Base-by-base conservation (phyloP, 495 filamentous ascomycete genomes). In the Aspergillus cristatus region DNA sequence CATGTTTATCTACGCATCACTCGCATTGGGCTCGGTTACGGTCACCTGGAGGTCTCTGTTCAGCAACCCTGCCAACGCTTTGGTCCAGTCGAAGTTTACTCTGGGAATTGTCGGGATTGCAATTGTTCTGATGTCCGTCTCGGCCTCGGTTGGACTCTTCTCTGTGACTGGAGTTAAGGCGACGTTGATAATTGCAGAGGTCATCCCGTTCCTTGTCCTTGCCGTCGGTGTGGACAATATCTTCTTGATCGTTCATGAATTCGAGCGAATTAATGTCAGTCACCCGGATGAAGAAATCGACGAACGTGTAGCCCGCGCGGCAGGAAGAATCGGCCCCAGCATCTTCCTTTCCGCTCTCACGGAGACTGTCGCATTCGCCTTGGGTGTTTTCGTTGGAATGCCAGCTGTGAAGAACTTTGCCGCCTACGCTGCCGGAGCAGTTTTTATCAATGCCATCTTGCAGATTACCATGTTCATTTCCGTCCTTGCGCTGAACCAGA, bases 201-300 rank as follows among this genome's bases (percentile, higher is more conserved):
- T 98, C 43, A 98, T 98, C 41, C 91, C 91, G 0, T 98, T 98
- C 58, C 78, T 98, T 44, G 89, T 98, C 10, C 65, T 98, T 8
- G 91, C 91, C 32, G 84, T 98, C 13, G 91, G 91, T 16, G 93
- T 98, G 7, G 91, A 98, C 70, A 98, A 98, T 55, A 97, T 98
- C 53, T 98, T 98, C 63, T 62, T 98, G 35, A 95, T 98, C 35
- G 93, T 97, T 6, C 89, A 98, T 61, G 91, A 98, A 52, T 96
- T 98, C 46, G 93, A 98, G 59, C 74, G 93, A 18, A 79, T 94
- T 40, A 96, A 97, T 51, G 62, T 89, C 53, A 93, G 78, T 54
- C 77, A 94, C 52, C 84, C 86, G 0, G 87, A 94, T 46, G 80
- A 87, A 26, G 66, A 77, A 47, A 78, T 98, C n/a, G 81, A 94